Evolutionary conservation across 768 basidiomycete genomes (phyloP).

Genomic region (Coprinellus micaceus): DNA sequence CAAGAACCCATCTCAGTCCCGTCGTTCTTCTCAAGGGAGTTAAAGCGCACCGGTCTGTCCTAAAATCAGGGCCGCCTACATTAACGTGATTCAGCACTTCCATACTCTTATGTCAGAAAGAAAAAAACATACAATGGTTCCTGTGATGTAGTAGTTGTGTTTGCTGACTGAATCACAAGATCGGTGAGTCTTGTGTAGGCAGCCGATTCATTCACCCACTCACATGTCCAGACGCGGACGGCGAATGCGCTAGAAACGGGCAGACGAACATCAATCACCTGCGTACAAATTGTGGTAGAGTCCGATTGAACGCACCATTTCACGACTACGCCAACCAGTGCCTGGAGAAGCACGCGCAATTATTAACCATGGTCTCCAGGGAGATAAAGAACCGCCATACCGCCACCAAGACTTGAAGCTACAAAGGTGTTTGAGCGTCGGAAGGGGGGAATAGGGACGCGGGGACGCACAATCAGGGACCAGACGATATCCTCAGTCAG

Average conservation of each 20-base stretch:
- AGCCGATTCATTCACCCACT: too few relatives aligned
- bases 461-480: constrained; percentile 38
- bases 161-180: constrained; percentile 44
- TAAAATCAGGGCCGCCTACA: constrained; percentile 37
- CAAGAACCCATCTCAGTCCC: not conserved
- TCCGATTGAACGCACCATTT: constrained; percentile 40
- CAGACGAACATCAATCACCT: too few relatives aligned
- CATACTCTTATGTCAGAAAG: not conserved
- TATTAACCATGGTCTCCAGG: not conserved
- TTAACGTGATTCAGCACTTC: constrained; percentile 1
- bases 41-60: constrained; percentile 40
- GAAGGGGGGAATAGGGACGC: not conserved
- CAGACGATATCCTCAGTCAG: constrained; percentile 30
- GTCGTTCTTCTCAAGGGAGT: not conserved
- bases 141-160: constrained; percentile 44
- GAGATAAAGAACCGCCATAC: constrained; percentile 22
- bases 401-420: constrained; percentile 31
- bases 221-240: constrained; percentile 63
- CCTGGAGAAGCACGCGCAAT: constrained; percentile 10
- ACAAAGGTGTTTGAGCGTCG: too few relatives aligned
- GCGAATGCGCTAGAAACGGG: constrained; percentile 43
- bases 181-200: not conserved
- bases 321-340: constrained; percentile 46
- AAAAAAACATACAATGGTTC: constrained; percentile 38
- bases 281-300: not conserved